A percentile compares a stretch with the other conserved stretches of the same genome.
These are phyloP conservation scores for Phylloporus scabripes DNA, from an alignment of 768 basidiomycete genomes.

Conservation along the genomic window DNA sequence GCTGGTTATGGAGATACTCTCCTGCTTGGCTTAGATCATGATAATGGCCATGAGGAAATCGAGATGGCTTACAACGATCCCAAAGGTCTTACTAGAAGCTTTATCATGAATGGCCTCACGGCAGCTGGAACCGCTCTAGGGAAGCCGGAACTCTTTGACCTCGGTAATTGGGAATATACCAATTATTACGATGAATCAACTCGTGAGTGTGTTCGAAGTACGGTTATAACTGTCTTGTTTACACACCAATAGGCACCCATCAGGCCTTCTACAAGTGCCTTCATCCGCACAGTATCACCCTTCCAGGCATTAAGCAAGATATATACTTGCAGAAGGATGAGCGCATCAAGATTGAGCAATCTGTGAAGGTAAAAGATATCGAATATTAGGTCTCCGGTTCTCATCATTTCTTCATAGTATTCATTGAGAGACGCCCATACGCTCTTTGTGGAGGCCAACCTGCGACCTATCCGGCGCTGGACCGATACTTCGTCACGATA, in stretches of 20 bases:
- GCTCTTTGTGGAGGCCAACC: conserved; percentile 67
- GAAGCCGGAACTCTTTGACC: conserved; percentile 56
- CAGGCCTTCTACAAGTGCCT: conserved; percentile 80
- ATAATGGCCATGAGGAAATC: conserved; percentile 62
- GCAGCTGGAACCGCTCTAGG: conserved; percentile 66
- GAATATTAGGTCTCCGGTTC: neutral
- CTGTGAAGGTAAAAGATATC: conserved; percentile 63
- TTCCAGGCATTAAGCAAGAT: conserved; percentile 41
- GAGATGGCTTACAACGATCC: conserved; percentile 85
- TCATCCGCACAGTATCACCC: conserved; percentile 47
- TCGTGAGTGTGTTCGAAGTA: conserved; percentile 35
- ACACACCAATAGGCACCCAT: conserved; percentile 56
- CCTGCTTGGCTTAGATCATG: conserved; percentile 86
- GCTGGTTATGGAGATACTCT: conserved; percentile 75
- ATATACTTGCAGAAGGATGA: conserved; percentile 65
- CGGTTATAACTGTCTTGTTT: neutral
- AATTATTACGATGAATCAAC: conserved; percentile 50
- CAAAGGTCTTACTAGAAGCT: conserved; percentile 62
- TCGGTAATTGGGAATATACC: conserved; percentile 72
- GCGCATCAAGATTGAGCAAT: conserved; percentile 79
- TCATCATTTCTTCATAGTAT: conserved; percentile 47
- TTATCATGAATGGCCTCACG: conserved; percentile 83
- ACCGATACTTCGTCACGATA: conserved; percentile 65
- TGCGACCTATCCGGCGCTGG: conserved; percentile 89
- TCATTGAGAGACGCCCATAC: conserved; percentile 63